Conservation (phyloP, 1,139 yeast genomes). For the Scheffersomyces illinoinensis region DNA sequence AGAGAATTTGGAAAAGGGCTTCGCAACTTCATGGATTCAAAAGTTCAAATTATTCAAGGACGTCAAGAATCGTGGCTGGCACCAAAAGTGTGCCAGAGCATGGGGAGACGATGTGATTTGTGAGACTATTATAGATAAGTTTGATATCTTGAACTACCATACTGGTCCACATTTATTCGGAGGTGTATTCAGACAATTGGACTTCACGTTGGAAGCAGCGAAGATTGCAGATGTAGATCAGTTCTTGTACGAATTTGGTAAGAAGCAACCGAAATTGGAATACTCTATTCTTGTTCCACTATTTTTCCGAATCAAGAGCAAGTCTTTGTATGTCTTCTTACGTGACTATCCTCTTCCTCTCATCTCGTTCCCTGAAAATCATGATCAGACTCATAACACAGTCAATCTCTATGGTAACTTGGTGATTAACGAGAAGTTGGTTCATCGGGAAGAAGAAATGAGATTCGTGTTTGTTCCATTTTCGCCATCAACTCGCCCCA, state of each 20-base stretch:
- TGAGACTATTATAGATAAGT: slow-evolving; percentile 31
- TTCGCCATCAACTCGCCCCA: slow-evolving; percentile 37
- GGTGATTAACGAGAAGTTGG: slow-evolving; percentile 45
- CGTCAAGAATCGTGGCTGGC: slow-evolving; percentile 29
- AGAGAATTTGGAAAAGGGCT: slow-evolving; percentile 40
- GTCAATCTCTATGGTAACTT: slow-evolving; percentile 37
- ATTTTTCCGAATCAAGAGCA: slow-evolving; percentile 28
- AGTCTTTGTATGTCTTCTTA: slow-evolving; percentile 32
- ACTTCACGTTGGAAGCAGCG: slow-evolving; percentile 30
- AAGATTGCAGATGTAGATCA: slow-evolving; percentile 33
- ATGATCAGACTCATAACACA: slow-evolving; percentile 25
- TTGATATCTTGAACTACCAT: slow-evolving; percentile 35
- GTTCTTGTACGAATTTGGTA: slow-evolving; percentile 37
- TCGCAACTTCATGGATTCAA: slow-evolving; percentile 72
- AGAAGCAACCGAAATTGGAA: slow-evolving; percentile 41
- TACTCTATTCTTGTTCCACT: slow-evolving; percentile 45
- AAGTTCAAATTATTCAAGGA: slow-evolving; percentile 30
- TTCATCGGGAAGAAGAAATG: slow-evolving; percentile 40
- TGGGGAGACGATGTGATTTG: slow-evolving; percentile 42
- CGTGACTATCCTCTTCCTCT: slow-evolving; percentile 47
- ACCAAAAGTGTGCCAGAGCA: slow-evolving; percentile 20
- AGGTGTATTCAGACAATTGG: slow-evolving; percentile 31
- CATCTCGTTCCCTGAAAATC: slow-evolving; percentile 39
- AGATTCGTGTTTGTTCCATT: slow-evolving; percentile 47
- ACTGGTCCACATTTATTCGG: slow-evolving; percentile 40